Conservation (phyloP, 1,284 basidiomycete genomes). For the Coriolopsis trogii region DNA sequence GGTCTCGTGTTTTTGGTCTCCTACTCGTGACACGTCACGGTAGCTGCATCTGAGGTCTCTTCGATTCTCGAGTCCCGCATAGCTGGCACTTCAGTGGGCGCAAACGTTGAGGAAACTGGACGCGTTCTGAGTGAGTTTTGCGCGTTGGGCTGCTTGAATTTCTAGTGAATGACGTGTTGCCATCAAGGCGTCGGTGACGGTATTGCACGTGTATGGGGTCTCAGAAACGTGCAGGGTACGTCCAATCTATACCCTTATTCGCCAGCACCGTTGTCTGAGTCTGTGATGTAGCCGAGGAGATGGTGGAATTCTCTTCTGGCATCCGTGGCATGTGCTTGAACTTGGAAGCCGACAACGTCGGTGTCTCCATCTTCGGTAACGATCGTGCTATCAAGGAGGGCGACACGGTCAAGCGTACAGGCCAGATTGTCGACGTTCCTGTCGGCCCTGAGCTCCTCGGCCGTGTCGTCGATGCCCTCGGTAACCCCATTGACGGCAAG, state of each 20-base stretch:
- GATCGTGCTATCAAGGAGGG: slow-evolving; percentile 99
- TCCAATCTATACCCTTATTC: slow-evolving; percentile 9
- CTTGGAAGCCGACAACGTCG: slow-evolving; percentile 99
- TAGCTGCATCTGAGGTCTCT: slow-evolving; percentile 98
- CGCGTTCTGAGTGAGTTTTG: slow-evolving; percentile 88
- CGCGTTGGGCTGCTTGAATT: background rate
- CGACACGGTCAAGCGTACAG: slow-evolving; percentile 99
- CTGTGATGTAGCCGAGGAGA: slow-evolving; percentile 84
- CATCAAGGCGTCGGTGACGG: slow-evolving; percentile 94
- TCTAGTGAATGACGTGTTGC: slow-evolving; percentile 15
- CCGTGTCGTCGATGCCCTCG: slow-evolving; percentile 98
- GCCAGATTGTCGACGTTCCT: slow-evolving; percentile 99
- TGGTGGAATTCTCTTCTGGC: slow-evolving; percentile 99
- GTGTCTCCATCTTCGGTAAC: slow-evolving; percentile 99
- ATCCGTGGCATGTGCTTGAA: slow-evolving; percentile 99
- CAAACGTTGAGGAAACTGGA: slow-evolving; percentile 98
- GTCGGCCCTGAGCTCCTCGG: slow-evolving; percentile 96
- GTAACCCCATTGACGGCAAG: slow-evolving; percentile 99
- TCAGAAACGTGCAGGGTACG: slow-evolving; percentile 89
- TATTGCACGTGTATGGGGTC: slow-evolving; percentile 99
- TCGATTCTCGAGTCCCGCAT: slow-evolving; percentile 99
- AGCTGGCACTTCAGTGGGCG: slow-evolving; percentile 86
- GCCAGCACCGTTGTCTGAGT: slow-evolving; percentile 16
- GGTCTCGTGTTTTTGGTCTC: slow-evolving; percentile 14
- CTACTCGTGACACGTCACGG: slow-evolving; percentile 47